Conservation (phyloP, 2,329 filamentous ascomycete genomes). For the Periconia sp. region DNA sequence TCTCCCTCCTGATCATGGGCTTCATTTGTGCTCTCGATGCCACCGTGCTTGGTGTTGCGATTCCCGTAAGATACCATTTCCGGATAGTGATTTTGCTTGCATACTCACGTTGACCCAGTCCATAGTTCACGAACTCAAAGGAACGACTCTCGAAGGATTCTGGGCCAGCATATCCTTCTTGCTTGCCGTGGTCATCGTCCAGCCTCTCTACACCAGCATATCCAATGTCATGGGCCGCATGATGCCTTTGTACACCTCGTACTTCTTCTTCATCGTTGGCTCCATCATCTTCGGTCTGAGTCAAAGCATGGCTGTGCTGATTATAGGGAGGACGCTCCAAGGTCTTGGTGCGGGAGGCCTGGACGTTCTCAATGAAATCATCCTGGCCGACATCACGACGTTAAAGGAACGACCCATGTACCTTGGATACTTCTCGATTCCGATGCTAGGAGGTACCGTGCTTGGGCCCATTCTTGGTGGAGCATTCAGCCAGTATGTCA, state of each 20-base stretch:
- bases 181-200: conserved; percentile 26
- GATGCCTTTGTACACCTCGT: conserved; percentile 18
- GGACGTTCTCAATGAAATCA: conserved; percentile 55
- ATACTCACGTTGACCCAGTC: too few species aligned
- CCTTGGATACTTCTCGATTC: conserved; percentile 53
- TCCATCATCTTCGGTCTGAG: conserved; percentile 55
- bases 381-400: conserved; percentile 60
- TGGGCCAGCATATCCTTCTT: conserved; percentile 67
- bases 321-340: conserved; percentile 57
- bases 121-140: conserved; percentile 8
- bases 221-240: conserved; percentile 30
- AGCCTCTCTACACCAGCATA: conserved; percentile 37
- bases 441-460: conserved; percentile 58
- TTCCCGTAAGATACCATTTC: conserved; percentile 42
- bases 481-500: conserved; percentile 47
- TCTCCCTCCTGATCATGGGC: conserved; percentile 56
- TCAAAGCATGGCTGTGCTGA: conserved; percentile 55
- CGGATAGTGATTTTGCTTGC: too few species aligned
- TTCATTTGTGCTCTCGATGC: conserved; percentile 68
- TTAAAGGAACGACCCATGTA: conserved; percentile 53
- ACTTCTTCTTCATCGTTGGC: conserved; percentile 51
- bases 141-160: conserved; percentile 36
- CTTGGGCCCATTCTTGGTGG: conserved; percentile 58
- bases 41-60: conserved; percentile 66
- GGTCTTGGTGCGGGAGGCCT: conserved; percentile 59